Base-by-base conservation (phyloP, 1,284 basidiomycete genomes). In the Cryptococcus sp. region DNA sequence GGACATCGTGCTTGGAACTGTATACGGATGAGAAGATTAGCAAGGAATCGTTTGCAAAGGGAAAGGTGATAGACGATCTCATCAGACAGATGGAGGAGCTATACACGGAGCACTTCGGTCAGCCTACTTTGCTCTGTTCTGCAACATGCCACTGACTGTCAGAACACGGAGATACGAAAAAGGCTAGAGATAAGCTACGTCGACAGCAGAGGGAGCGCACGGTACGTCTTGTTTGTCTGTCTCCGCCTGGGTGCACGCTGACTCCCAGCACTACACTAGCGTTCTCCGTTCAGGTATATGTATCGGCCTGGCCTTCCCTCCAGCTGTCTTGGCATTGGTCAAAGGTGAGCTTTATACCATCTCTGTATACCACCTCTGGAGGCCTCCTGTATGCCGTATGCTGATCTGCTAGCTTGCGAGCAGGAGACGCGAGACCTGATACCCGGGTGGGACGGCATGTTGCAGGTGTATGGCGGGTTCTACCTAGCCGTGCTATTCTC, bases 131-230 rank as follows among this genome's bases (percentile, higher is more conserved):
- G n/a, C n/a, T 18, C 69, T 28, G 18, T 43, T 5, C 6, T n/a
- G 24, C 21, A n/a, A 7, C 22, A 23, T 10, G n/a, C 26, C 9
- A 19, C 28, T 44, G 36, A 43, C 14, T 0, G 10, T 25, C 46
- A 91, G 92, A 85, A 58, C 80, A 81, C 32, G 92, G 91, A 2
- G 82, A 97, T 69, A 79, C 77, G 58, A 97, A 94, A 73, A 81
- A 78, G 52, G 92, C 94, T 0, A 74, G 83, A 37, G 76, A 76
- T 4, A 78, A 80, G 40, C 78, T 97, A 25, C 81, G 89, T 18
- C 77, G 79, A 2, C 78, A 78, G 9, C 71, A 74, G 4, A 66
- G 68, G 12, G 71, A 75, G 12, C 82, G 80, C 52, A 85, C 80
- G 10, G 68, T 68, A 35, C 32, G 68, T 60, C n/a, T n/a, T n/a